Base-by-base conservation (phyloP, 202 grass and related monocot genomes). In the Schoenoplectus triqueter region DNA sequence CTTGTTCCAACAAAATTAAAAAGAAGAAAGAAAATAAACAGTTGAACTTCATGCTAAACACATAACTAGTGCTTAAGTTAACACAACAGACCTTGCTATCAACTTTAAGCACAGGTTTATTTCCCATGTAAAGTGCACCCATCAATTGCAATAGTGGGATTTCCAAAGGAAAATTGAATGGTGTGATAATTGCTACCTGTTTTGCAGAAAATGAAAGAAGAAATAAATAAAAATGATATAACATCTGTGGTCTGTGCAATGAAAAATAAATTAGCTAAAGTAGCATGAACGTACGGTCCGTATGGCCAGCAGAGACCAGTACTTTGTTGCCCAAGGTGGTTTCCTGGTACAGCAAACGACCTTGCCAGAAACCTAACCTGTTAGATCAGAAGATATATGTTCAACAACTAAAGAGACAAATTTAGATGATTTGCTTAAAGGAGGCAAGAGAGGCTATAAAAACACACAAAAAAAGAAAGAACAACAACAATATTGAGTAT, bases 61-160 rank as follows among this genome's bases (percentile, higher is more conserved):
- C 11, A 3, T 2, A 21, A 41, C 40, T 40, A 40, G 52, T 57
- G 73, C 54, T 59, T 6, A 77, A 57, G 22, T 42, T 59, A 60
- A 78, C 21, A 78, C 31, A 78, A 57, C 74, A 85, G 10, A 82
- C 88, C 87, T 98, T 98, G 88, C 92, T 98, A 87, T 98, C 95
- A 87, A 98, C 95, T 93, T 98, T 98, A 48, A 98, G 87, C 46
- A 92, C 80, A 46, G 95, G 95, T 89, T 98, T 98, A 86, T 98
- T 98, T 78, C 95, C 95, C 95, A 95, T 98, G 47, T 98, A 98
- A 22, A 98, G 87, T 52, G 95, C 95, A 82, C 95, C 95, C 95
- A 98, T 95, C 15, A 98, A 50, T 93, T 98, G 95, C 78, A 98
- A 84, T 8, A 93, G 70, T 0, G 95, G 91, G 39, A 98, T 98